Conservation (phyloP, 345 rosid genomes). For the Moricandia arvensis region DNA sequence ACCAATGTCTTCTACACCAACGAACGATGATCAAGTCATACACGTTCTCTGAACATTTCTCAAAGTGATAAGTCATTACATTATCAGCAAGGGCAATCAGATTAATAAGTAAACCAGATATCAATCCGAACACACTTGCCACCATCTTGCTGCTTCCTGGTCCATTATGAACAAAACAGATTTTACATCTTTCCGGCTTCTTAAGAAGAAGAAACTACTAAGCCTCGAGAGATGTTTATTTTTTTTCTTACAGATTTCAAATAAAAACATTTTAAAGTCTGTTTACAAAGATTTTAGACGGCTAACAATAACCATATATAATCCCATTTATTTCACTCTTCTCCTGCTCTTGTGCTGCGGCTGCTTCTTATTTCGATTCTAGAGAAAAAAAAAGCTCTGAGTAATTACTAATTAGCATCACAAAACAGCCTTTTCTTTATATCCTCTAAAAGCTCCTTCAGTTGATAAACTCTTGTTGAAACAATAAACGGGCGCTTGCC, state of each 20-base stretch:
- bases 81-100: too few relatives aligned
- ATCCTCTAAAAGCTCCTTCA: conserved; percentile 18
- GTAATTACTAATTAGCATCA: too few relatives aligned
- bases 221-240: not conserved
- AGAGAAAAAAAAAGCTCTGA: not conserved
- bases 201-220: not conserved
- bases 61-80: too few relatives aligned
- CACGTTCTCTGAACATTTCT: too few relatives aligned
- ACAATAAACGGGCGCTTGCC: conserved; percentile 65
- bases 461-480: conserved; percentile 23
- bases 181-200: too few relatives aligned
- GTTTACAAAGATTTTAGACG: not conserved
- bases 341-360: not conserved
- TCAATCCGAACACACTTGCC: too few relatives aligned
- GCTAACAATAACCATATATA: not conserved
- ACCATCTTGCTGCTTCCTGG: too few relatives aligned
- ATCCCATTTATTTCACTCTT: conserved; percentile 9
- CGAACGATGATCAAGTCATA: not conserved
- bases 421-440: conserved; percentile 18
- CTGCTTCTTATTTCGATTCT: not conserved
- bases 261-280: not conserved
- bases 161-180: too few relatives aligned
- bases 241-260: too few relatives aligned
- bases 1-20: too few relatives aligned
- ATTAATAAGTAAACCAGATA: too few relatives aligned